Evolutionary conservation across 345 rosid species (phyloP).

Genomic region (Citrus hindsii): DNA sequence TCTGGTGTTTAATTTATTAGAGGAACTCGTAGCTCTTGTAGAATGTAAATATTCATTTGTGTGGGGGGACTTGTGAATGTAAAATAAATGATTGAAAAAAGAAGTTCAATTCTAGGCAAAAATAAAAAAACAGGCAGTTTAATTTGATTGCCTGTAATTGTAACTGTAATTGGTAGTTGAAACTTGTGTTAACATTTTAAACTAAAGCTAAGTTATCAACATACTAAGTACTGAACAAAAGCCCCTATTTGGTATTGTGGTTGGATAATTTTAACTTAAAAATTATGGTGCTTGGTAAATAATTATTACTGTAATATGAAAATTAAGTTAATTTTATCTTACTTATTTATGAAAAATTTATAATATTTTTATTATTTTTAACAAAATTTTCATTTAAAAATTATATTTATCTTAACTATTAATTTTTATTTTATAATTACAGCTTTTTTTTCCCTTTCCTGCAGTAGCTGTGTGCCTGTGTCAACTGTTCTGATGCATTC

Average conservation of each 20-base stretch:
- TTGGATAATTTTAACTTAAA: too few species aligned
- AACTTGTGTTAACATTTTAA: not conserved
- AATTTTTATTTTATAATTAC: too few species aligned
- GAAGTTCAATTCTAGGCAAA: not conserved
- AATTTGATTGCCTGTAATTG: not conserved
- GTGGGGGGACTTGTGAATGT: slow-evolving; percentile 20
- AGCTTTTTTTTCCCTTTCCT: fast-evolving
- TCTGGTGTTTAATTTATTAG: slow-evolving; percentile 3
- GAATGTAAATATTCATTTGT: slow-evolving; percentile 38
- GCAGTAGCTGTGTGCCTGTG: too few species aligned
- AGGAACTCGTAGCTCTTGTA: slow-evolving; percentile 21
- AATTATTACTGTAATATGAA: too few species aligned
- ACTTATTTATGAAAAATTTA: too few species aligned
- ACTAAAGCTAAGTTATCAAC: not conserved
- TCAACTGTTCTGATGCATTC: not conserved
- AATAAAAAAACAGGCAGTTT: not conserved
- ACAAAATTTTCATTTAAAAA: too few species aligned
- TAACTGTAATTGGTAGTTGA: not conserved
- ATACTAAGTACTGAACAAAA: not conserved
- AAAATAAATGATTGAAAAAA: not conserved
- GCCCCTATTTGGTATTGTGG: too few species aligned
- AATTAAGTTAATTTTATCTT: too few species aligned
- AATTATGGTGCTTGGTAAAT: too few species aligned
- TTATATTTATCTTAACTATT: too few species aligned
- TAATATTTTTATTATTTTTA: too few species aligned